Conservation (phyloP, 1,284 basidiomycete species). For the Hemileia vastatrix region DNA sequence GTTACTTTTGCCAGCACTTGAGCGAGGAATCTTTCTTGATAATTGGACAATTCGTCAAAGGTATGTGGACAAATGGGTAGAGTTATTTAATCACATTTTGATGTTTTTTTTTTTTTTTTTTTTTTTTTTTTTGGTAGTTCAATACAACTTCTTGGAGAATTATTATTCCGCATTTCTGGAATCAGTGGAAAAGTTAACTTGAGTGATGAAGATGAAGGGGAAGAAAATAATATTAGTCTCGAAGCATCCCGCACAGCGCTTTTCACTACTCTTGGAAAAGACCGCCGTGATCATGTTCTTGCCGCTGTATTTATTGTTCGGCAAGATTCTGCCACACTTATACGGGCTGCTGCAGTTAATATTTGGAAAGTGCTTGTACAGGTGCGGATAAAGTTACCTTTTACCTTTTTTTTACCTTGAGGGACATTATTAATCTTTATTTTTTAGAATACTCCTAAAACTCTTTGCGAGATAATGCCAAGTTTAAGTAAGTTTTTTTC, state of each 20-base stretch:
- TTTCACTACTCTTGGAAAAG: constrained; percentile 74
- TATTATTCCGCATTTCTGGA: constrained; percentile 95
- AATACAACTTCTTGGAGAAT: constrained; percentile 86
- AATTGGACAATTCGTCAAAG: constrained; percentile 24
- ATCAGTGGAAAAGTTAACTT: constrained; percentile 82
- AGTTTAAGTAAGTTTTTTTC: constrained; percentile 58
- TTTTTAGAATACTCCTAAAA: constrained; percentile 33
- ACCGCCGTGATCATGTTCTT: constrained; percentile 80
- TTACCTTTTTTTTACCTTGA: not conserved
- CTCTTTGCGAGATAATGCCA: constrained; percentile 86
- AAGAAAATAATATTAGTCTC: constrained; percentile 52
- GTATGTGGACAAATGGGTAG: not conserved
- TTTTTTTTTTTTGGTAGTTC: constrained; percentile 48
- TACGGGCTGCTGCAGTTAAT: constrained; percentile 83
- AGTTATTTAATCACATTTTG: no score
- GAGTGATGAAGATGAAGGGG: constrained; percentile 62
- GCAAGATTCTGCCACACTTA: constrained; percentile 82
- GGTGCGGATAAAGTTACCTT: no score
- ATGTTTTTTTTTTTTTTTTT: no score
- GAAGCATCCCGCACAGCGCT: constrained; percentile 77
- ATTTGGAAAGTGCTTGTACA: constrained; percentile 98
- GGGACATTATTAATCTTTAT: not conserved
- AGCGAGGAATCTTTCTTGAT: constrained; percentile 59
- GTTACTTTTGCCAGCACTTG: constrained; percentile 84
- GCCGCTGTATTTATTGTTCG: constrained; percentile 85